Evolutionary conservation across 1,284 basidiomycete genomes (phyloP).

Genomic region (Cutaneotrichosporon dermatis): DNA sequence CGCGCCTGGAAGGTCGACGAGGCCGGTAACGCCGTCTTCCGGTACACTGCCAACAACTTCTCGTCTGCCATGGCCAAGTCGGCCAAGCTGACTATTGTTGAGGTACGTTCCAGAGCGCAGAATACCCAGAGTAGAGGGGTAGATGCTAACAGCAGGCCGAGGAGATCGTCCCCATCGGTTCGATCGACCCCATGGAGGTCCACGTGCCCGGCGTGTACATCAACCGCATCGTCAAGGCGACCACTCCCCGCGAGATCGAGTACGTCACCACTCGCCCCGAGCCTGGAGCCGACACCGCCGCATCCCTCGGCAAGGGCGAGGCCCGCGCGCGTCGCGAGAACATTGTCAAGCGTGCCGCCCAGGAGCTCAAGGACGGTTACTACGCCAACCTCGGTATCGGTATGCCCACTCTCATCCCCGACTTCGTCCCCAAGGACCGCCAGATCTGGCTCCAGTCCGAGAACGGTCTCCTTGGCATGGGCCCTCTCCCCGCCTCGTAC

Average conservation of each 20-base stretch:
- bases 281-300: conserved; percentile 23
- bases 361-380: conserved; percentile 84
- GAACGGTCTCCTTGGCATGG: conserved; percentile 93
- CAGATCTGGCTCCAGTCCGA: conserved; percentile 86
- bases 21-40: conserved; percentile 76
- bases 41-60: conserved; percentile 87
- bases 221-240: conserved; percentile 76
- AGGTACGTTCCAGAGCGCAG: no score
- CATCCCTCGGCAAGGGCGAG: conserved; percentile 47
- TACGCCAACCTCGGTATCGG: conserved; percentile 71
- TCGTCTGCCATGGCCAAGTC: conserved; percentile 80
- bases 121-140: no score
- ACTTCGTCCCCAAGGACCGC: conserved; percentile 69
- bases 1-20: conserved; percentile 95
- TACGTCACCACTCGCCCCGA: conserved; percentile 55
- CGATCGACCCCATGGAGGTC: conserved; percentile 75
- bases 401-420: conserved; percentile 92
- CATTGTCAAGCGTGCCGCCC: conserved; percentile 67
- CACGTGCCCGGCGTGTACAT: conserved; percentile 81
- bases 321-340: conserved; percentile 57
- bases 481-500: conserved; percentile 82
- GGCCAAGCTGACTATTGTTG: conserved; percentile 81
- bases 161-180: conserved; percentile 81
- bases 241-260: conserved; percentile 78
- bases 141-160: conserved; percentile 61